Base-by-base conservation (phyloP, 2,329 filamentous ascomycete genomes). In the Chrysosporium keratinophilum region DNA sequence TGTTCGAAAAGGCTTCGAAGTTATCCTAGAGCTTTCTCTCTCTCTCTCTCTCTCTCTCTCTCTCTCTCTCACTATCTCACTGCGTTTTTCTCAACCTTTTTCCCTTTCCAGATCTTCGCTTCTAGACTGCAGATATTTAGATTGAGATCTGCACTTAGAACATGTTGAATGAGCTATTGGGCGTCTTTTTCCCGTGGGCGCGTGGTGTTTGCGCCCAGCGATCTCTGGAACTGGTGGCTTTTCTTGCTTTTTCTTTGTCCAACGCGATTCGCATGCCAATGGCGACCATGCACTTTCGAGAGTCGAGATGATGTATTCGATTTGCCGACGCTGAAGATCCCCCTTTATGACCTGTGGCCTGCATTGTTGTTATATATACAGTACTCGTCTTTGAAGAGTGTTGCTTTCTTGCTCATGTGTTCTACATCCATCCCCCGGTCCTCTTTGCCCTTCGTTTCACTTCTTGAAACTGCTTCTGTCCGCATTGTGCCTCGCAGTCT, bases 1-100 rank as follows among this genome's bases (percentile, higher is more conserved):
- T 76, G 47, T 62, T 80, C 60, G 70, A 69, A 59, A 71, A 73
- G 61, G 77, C 76, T 52, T 73, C 74, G 58, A 77, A 76, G 65
- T 67, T 76, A 19, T 65, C 62, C 12, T 52, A 52, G 42, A 15
- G 12, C 28, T 7, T 12, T 28, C 10, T n/a, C 28, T 23, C n/a
- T n/a, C n/a, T n/a, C n/a, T n/a, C n/a, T n/a, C n/a, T n/a, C n/a
- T n/a, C n/a, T n/a, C n/a, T n/a, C n/a, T n/a, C n/a, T n/a, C n/a
- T n/a, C n/a, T n/a, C n/a, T n/a, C n/a, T n/a, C n/a, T n/a, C n/a
- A n/a, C n/a, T n/a, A n/a, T n/a, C n/a, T 23, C 2, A 28, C 7
- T 41, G 17, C 11, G 14, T 19, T 17, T 50, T 14, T 20, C 17
- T 7, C 31, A 35, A n/a, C 31, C 31, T 37, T 41, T 42, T 42